phyloP scores from a whole-genome alignment of 441 rosid genomes.

The Erodium trifolium region DNA sequence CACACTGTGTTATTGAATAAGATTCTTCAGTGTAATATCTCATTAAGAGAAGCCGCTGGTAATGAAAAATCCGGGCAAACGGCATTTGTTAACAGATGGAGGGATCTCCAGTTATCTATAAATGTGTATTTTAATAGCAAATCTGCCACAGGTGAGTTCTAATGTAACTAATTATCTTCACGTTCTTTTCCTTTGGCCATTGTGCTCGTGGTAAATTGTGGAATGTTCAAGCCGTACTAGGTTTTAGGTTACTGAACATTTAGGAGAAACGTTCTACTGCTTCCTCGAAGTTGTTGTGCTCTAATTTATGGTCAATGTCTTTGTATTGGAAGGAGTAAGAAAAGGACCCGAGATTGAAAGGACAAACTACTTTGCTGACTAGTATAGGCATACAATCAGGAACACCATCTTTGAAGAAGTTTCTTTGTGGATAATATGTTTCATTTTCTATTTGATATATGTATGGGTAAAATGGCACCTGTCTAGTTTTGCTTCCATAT shows the following conservation, averaged over 20 bases:
- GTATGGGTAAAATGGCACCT: not conserved
- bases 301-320: not conserved
- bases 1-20: conserved; percentile 72
- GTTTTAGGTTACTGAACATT: conserved; percentile 9
- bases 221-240: not conserved
- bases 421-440: not conserved
- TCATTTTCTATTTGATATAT: not conserved
- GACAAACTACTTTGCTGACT: not conserved
- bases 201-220: not conserved
- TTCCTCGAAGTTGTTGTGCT: conserved; percentile 6
- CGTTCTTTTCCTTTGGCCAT: not conserved
- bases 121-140: conserved; percentile 73
- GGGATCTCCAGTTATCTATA: conserved; percentile 79
- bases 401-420: not conserved
- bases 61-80: conserved; percentile 32
- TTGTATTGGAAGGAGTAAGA: not conserved
- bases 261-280: not conserved
- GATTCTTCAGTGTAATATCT: conserved; percentile 57
- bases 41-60: conserved; percentile 54
- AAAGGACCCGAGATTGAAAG: not conserved
- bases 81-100: conserved; percentile 51
- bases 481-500: not conserved
- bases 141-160: conserved; percentile 55
- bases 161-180: conserved; percentile 10
- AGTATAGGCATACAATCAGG: not conserved